phyloP scores from a whole-genome alignment of 768 basidiomycete genomes.

The Clathrus columnatus region DNA sequence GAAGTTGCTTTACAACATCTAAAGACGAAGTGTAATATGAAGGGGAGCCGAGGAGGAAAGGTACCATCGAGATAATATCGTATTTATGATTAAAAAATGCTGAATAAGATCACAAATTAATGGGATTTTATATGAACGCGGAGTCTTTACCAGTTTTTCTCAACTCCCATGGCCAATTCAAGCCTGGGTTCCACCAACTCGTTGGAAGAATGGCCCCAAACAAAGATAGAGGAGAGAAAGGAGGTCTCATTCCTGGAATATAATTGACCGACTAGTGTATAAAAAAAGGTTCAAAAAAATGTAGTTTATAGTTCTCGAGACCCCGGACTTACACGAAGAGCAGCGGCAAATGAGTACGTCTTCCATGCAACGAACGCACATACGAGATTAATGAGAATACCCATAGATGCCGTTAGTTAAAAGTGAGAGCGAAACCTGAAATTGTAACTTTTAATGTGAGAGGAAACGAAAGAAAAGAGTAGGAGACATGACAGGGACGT shows the following conservation, averaged over 20 bases:
- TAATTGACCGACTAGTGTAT: too few species aligned
- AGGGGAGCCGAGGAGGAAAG: constrained; percentile 14
- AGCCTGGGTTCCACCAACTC: not conserved
- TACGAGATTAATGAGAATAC: too few species aligned
- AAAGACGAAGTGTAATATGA: constrained; percentile 19
- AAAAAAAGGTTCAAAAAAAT: too few species aligned
- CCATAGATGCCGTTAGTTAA: too few species aligned
- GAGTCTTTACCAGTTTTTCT: not conserved
- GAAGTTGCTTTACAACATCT: constrained; percentile 19
- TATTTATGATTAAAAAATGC: constrained; percentile 19
- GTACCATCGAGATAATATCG: constrained; percentile 21
- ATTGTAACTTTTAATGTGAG: too few species aligned
- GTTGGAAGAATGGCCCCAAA: not conserved
- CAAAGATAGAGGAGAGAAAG: not conserved
- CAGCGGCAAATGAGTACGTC: too few species aligned
- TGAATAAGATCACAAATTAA: not conserved
- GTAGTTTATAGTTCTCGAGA: too few species aligned
- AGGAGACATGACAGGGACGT: too few species aligned
- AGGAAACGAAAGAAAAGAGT: too few species aligned
- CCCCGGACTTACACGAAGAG: too few species aligned
- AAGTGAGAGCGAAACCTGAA: too few species aligned
- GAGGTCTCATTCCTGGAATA: not conserved
- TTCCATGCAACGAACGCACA: too few species aligned
- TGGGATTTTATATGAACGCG: not conserved
- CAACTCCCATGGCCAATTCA: not conserved